Base-by-base conservation (phyloP, 768 basidiomycete species). In the Zangia roseola region DNA sequence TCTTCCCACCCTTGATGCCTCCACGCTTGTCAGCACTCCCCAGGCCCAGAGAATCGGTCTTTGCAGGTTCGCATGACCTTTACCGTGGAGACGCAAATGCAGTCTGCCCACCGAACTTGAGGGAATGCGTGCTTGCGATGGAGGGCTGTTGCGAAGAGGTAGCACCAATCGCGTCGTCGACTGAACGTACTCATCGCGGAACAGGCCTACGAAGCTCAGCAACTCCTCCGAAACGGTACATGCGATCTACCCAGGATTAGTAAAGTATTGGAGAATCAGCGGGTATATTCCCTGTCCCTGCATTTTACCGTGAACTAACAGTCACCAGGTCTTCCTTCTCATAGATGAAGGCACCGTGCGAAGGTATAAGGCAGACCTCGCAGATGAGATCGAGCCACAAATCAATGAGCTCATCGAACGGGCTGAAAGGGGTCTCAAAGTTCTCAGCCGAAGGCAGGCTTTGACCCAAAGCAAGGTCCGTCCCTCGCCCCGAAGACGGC, bases 71-170 rank as follows among this genome's bases (percentile, higher is more conserved):
- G 5, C 74, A 84, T 28, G 83, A 85, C 16, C 64, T 78, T n/a
- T 81, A 86, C 55, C 74, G 81, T 2, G 79, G 79, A 0, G 88
- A 90, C 36, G 74, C 69, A 6, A 76, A 84, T 52, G 78, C 81
- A 0, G 74, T 78, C 48, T 90, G 86, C 58, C 86, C 86, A 4
- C 86, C 82, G 0, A 81, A 81, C 65, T 72, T 91, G 16, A 77
- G 76, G 44, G 88, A 89, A 67, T 89, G 88, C 59, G 88, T 91
- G 5, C 70, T 77, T 55, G 83, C 84, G 1, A 81, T 90, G 78
- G 85, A 89, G 57, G 85, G 88, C 56, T 89, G 88, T 57, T 90
- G 86, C 59, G 84, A 88, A 63, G 84, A 89, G 81, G 85, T 82
- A 50, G 44, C 69, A 52, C 33, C 5, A 10, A 14, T 30, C 34